Conservation (phyloP, 129 eudicot species). For the Centella asiatica region DNA sequence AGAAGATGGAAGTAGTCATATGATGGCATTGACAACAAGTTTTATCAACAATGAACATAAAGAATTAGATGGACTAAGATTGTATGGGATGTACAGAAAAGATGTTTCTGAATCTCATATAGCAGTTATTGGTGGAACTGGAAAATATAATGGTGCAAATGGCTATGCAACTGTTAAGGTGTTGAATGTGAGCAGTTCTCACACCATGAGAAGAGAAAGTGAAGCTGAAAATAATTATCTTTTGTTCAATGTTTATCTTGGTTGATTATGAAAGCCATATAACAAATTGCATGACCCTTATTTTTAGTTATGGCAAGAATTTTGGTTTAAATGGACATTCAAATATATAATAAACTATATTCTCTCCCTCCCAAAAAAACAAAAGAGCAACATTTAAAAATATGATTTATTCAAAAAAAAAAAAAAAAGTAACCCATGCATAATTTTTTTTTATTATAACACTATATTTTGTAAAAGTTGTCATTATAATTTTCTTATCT, state of each 20-base stretch:
- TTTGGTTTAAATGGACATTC: too few species aligned
- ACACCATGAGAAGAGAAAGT: slow-evolving; percentile 3
- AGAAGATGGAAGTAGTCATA: slow-evolving; percentile 33
- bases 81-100: slow-evolving; percentile 46
- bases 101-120: slow-evolving; percentile 38
- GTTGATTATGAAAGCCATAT: too few species aligned
- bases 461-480: too few species aligned
- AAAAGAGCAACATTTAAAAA: too few species aligned
- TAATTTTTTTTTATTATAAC: too few species aligned
- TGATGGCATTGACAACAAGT: slow-evolving; percentile 47
- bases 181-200: slow-evolving; percentile 19
- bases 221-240: slow-evolving; percentile 23
- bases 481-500: too few species aligned
- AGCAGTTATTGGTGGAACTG: slow-evolving; percentile 61
- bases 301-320: too few species aligned
- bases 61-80: slow-evolving; percentile 34
- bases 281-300: too few species aligned
- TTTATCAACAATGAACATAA: slow-evolving; percentile 19
- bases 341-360: too few species aligned
- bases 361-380: too few species aligned
- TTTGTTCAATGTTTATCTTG: slow-evolving; percentile 43
- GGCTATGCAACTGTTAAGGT: slow-evolving; percentile 44
- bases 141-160: slow-evolving; percentile 51
- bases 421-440: too few species aligned
- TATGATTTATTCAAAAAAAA: too few species aligned